Percentiles rank a stretch among this genome's conserved stretches.
Evolutionary conservation across 352 stramenopile species (phyloP).

Genomic region (Phytopythium litorale): DNA sequence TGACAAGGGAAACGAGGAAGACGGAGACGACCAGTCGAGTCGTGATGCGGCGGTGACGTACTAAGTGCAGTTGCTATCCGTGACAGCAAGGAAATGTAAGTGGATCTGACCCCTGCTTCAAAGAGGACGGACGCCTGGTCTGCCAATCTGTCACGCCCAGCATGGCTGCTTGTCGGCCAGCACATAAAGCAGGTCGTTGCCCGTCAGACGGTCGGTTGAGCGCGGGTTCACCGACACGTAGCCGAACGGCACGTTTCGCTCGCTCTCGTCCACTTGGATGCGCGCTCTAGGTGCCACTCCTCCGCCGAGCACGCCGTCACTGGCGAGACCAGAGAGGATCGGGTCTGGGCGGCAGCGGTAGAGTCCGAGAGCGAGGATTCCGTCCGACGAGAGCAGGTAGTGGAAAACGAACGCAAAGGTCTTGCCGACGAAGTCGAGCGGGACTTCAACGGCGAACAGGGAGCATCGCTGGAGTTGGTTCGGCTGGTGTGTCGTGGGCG

Average conservation of each 20-base stretch:
- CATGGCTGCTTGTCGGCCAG: slow-evolving; percentile 76
- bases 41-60: background rate
- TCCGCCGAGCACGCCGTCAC: slow-evolving; percentile 13
- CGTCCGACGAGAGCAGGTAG: slow-evolving; percentile 74
- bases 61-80: background rate
- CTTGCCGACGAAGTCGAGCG: slow-evolving; percentile 74
- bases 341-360: slow-evolving; percentile 71
- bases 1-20: slow-evolving; percentile 10
- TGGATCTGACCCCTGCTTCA: background rate
- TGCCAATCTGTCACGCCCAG: slow-evolving; percentile 24
- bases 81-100: background rate
- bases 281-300: slow-evolving; percentile 18
- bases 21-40: background rate
- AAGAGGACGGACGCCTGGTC: background rate
- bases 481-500: slow-evolving; percentile 7
- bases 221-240: slow-evolving; percentile 86
- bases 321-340: background rate
- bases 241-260: slow-evolving; percentile 73
- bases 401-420: slow-evolving; percentile 84
- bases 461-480: slow-evolving; percentile 57
- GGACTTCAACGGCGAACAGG: slow-evolving; percentile 78
- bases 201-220: slow-evolving; percentile 65
- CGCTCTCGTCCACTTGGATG: slow-evolving; percentile 52
- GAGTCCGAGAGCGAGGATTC: slow-evolving; percentile 70
- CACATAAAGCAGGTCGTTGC: slow-evolving; percentile 83